Conservation (phyloP, 495 filamentous ascomycete species). For the Neurospora terricola region DNA sequence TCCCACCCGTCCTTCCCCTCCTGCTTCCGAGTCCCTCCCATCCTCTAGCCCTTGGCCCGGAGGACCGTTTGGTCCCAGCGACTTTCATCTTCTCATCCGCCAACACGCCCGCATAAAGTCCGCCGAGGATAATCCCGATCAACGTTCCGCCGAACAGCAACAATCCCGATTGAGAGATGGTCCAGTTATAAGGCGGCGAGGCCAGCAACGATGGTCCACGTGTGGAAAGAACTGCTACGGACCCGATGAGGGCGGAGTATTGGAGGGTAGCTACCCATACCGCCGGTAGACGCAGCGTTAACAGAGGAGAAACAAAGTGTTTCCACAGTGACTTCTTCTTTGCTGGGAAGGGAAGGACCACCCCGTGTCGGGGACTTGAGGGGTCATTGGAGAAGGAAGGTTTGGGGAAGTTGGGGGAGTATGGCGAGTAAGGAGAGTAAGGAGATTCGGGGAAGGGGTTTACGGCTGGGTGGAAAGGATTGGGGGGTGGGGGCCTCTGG, state of each 20-base stretch:
- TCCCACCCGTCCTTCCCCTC: not conserved
- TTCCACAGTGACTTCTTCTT: not conserved
- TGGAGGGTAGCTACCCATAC: slow-evolving; percentile 21
- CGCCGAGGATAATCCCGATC: slow-evolving; percentile 16
- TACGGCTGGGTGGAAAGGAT: not conserved
- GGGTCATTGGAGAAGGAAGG: not conserved
- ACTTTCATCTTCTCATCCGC: slow-evolving; percentile 11
- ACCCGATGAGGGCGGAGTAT: slow-evolving; percentile 19
- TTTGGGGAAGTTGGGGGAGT: not conserved
- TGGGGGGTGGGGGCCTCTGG: not conserved
- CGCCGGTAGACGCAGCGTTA: slow-evolving; percentile 14
- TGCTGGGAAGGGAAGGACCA: not conserved
- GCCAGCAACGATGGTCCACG: slow-evolving; percentile 17
- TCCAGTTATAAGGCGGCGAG: slow-evolving; percentile 17
- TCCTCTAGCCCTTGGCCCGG: not conserved
- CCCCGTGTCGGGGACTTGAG: not conserved
- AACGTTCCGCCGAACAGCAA: slow-evolving; percentile 17
- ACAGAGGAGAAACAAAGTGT: slow-evolving; percentile 19
- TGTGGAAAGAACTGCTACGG: slow-evolving; percentile 16
- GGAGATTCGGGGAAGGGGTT: not conserved
- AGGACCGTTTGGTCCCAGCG: not conserved
- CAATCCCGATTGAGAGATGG: slow-evolving; percentile 8
- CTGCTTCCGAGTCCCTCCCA: not conserved
- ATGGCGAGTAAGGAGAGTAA: not conserved
- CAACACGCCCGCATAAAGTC: slow-evolving; percentile 4